Conservation (phyloP, 208 protist genomes). For the Leishmania tropica region DNA sequence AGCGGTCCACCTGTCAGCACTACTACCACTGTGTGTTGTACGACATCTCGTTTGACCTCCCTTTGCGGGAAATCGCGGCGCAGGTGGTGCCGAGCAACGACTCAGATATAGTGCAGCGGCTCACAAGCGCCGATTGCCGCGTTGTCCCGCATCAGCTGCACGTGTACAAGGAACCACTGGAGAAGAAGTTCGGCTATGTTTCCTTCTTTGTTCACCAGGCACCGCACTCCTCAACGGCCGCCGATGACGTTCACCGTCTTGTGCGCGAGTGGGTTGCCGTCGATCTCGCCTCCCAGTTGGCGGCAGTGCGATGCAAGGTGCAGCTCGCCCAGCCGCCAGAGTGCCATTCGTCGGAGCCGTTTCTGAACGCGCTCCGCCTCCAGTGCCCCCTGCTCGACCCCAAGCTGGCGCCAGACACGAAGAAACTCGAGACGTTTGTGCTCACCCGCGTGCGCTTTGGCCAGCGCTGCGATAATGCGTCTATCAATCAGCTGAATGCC, state of each 20-base stretch:
- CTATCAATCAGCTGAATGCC: constrained; percentile 23
- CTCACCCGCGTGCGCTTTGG: constrained; percentile 56
- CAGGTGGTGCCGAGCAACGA: constrained; percentile 44
- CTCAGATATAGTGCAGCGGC: constrained; percentile 37
- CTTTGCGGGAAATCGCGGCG: constrained; percentile 41
- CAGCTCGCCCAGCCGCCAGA: constrained; percentile 66
- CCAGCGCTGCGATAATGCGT: constrained; percentile 20
- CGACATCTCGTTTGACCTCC: constrained; percentile 49
- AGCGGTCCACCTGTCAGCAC: constrained; percentile 36
- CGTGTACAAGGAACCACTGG: constrained; percentile 80
- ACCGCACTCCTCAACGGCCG: constrained; percentile 13
- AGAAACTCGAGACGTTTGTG: constrained; percentile 75
- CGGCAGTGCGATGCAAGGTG: constrained; percentile 34
- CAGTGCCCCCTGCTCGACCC: constrained; percentile 55
- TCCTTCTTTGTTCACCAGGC: constrained; percentile 58
- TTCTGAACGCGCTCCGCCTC: constrained; percentile 44
- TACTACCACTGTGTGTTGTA: constrained; percentile 74
- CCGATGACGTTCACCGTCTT: constrained; percentile 39
- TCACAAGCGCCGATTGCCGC: constrained; percentile 34
- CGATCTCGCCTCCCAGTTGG: constrained; percentile 52
- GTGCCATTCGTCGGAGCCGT: constrained; percentile 58
- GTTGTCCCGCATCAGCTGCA: constrained; percentile 78
- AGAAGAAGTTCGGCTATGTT: constrained; percentile 77
- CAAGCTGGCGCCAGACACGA: constrained; percentile 31
- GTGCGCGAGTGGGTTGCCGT: constrained; percentile 50